phyloP scores from a whole-genome alignment of 805 yeast species.

The Starmera amethionina region DNA sequence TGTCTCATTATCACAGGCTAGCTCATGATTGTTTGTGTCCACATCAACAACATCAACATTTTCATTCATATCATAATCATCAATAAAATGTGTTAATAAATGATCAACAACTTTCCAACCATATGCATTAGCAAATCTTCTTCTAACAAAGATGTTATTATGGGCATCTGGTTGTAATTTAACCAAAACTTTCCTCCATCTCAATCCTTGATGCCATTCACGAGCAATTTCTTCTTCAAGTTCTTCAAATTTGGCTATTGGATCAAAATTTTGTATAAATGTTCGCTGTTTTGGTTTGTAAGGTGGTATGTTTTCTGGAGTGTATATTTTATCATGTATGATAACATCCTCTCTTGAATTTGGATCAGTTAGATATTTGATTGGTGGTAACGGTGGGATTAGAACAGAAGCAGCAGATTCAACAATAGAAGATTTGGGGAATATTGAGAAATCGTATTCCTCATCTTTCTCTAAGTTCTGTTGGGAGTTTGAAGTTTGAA shows the following conservation, averaged over 20 bases:
- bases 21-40: background rate
- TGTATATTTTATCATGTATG: conserved; percentile 59
- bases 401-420: conserved; percentile 61
- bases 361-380: conserved; percentile 55
- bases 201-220: conserved; percentile 56
- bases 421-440: conserved; percentile 61
- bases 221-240: conserved; percentile 62
- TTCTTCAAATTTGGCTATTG: conserved; percentile 31
- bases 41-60: conserved; percentile 9
- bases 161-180: conserved; percentile 67
- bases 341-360: conserved; percentile 44
- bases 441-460: conserved; percentile 11
- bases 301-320: conserved; percentile 37
- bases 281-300: conserved; percentile 9
- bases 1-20: too few species aligned
- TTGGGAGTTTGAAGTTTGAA: conserved; percentile 5
- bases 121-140: conserved; percentile 69
- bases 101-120: conserved; percentile 82
- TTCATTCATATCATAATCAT: conserved; percentile 2
- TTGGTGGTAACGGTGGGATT: conserved; percentile 62
- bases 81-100: conserved; percentile 49
- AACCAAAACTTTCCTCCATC: conserved; percentile 66
- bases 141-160: conserved; percentile 61
- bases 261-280: conserved; percentile 21
- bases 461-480: conserved; percentile 6